Evolutionary conservation across 345 rosid species (phyloP), one percentile per base, ranked within the genome.

Genomic region (Brassica cretica): DNA sequence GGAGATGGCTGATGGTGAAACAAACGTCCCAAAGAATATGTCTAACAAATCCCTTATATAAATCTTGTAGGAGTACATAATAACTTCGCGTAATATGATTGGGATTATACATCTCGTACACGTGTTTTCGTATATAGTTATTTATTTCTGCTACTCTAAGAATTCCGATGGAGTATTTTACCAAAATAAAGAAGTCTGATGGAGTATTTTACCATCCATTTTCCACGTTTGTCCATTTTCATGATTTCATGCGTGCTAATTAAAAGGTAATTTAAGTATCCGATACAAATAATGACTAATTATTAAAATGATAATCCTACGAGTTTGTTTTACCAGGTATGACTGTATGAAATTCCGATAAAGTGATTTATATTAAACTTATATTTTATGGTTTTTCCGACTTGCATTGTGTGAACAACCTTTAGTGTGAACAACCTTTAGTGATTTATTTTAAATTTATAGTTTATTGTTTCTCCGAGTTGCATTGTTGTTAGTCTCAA

Each of bases 211-310:
- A 46, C 44, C 44, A 32, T 64, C 30, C 37, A 62, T 49, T 63
- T 53, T 77, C 18, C 67, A 71, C 32, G 74, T 68, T 75, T 44
- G 53, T 68, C 68, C 37, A 25, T 30, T 72, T 15, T 78, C 73
- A 66, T 78, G 68, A 78, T 78, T 72, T 72, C 81, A 66, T 78
- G 81, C 81, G 77, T 78, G 81, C 77, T 78, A 72, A 78, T 9
- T 32, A 58, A 72, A 78, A 64, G 55, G 55, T 44, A 14, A 30
- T 0, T 12, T 64, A 64, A 51, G 46, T 77, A 53, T 70, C 24
- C 70, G 2, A 78, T 56, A 35, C 19, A 65, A 39, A 78, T 77
- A 65, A 71, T 78, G 66, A 37, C 66, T 62, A 35, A 55, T 65
- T 56, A 71, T 71, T 16, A 39, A 65, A 71, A 27, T 71, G 61